These are phyloP conservation scores for Colletotrichum sidae DNA, from an alignment of 2,329 filamentous ascomycete genomes.

Conservation along the genomic window DNA sequence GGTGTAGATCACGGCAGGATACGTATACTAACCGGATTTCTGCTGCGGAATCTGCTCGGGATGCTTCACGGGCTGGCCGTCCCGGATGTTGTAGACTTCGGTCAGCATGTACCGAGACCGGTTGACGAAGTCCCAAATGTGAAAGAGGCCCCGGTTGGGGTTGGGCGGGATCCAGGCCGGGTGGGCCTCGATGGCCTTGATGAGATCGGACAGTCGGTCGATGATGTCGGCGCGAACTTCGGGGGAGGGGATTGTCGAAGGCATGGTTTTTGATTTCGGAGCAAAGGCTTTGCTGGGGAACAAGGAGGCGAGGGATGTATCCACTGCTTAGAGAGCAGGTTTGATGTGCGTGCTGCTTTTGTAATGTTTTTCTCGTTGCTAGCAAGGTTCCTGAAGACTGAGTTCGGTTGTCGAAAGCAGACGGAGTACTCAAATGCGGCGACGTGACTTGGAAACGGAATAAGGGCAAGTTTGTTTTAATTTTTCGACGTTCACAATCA, in stretches of 20 bases:
- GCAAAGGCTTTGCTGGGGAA: background rate
- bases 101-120: slow-evolving; percentile 55
- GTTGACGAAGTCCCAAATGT: slow-evolving; percentile 56
- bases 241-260: slow-evolving; percentile 39
- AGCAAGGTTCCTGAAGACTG: no score
- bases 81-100: slow-evolving; percentile 53
- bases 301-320: background rate
- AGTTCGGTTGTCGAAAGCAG: no score
- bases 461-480: background rate
- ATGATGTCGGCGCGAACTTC: slow-evolving; percentile 43
- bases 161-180: slow-evolving; percentile 43
- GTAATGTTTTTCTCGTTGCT: no score
- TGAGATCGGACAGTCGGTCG: slow-evolving; percentile 42
- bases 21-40: slow-evolving; percentile 41
- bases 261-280: slow-evolving; percentile 18
- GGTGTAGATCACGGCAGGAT: background rate
- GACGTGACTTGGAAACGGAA: no score
- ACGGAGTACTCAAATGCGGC: no score
- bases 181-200: slow-evolving; percentile 46
- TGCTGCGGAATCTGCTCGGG: slow-evolving; percentile 50
- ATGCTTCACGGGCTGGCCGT: slow-evolving; percentile 46
- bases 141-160: slow-evolving; percentile 47
- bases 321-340: background rate
- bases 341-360: background rate
- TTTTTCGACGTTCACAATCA: slow-evolving; percentile 16